Evolutionary conservation across 1,284 basidiomycete species (phyloP).

Genomic region (Malassezia furfur): DNA sequence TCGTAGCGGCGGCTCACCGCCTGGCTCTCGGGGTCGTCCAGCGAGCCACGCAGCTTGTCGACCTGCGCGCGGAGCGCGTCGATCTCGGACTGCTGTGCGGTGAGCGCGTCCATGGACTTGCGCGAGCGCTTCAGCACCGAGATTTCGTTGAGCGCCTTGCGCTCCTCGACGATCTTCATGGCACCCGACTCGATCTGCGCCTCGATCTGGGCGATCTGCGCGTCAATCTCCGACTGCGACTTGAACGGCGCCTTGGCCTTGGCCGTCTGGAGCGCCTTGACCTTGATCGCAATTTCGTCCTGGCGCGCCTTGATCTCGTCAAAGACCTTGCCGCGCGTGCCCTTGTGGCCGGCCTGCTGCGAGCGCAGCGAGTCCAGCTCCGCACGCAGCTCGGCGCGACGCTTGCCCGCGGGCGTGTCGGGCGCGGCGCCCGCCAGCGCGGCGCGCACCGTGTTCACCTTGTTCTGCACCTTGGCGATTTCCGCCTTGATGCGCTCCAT

Average conservation of each 20-base stretch:
- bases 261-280: constrained; percentile 76
- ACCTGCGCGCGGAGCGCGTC: constrained; percentile 65
- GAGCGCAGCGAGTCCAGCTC: constrained; percentile 73
- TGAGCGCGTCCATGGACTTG: constrained; percentile 35
- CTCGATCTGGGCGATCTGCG: constrained; percentile 66
- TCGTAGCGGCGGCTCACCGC: constrained; percentile 73
- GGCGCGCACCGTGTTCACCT: constrained; percentile 60
- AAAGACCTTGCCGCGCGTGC: constrained; percentile 62
- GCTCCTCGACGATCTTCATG: constrained; percentile 91
- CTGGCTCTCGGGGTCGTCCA: constrained; percentile 84
- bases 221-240: constrained; percentile 76
- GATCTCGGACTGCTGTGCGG: constrained; percentile 62
- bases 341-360: constrained; percentile 72
- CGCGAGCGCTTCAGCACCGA: constrained; percentile 53
- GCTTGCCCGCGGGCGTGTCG: constrained; percentile 57
- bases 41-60: constrained; percentile 71
- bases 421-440: constrained; percentile 50
- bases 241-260: constrained; percentile 76
- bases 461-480: constrained; percentile 36
- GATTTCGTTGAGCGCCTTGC: constrained; percentile 84
- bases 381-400: constrained; percentile 63
- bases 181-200: constrained; percentile 76
- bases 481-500: constrained; percentile 39
- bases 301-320: constrained; percentile 76
- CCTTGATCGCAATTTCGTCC: constrained; percentile 74